A percentile compares a stretch with the other conserved stretches of the same genome.
Evolutionary conservation across 2,329 filamentous ascomycete species (phyloP).

Genomic region (Xylaria sp.): DNA sequence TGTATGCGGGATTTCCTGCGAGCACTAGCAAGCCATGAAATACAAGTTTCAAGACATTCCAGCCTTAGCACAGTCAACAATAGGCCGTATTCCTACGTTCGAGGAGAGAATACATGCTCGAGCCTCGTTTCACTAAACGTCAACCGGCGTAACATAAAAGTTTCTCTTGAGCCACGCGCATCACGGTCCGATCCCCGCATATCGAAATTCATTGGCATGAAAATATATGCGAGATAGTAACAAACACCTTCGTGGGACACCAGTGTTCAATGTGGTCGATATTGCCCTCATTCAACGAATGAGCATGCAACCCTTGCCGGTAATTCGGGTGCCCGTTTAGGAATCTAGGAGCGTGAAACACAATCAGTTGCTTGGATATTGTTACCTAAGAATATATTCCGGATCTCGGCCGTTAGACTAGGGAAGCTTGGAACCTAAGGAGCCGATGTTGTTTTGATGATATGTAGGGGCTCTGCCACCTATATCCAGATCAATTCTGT

Average conservation of each 20-base stretch:
- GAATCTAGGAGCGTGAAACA: not conserved
- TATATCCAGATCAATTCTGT: not conserved
- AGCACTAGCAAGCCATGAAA: too few species aligned
- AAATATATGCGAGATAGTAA: not conserved
- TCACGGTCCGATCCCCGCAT: not conserved
- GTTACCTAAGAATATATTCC: not conserved
- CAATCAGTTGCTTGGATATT: not conserved
- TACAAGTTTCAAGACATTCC: too few species aligned
- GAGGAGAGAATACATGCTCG: too few species aligned
- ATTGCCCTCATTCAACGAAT: not conserved
- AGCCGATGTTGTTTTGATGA: not conserved
- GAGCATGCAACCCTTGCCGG: not conserved
- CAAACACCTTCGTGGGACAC: not conserved
- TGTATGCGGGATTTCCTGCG: too few species aligned
- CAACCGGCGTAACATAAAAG: not conserved
- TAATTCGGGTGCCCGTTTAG: not conserved
- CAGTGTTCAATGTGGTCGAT: too few species aligned
- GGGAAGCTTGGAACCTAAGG: not conserved
- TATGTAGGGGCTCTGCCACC: slow-evolving; percentile 7
- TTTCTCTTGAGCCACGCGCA: not conserved
- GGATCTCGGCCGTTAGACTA: not conserved
- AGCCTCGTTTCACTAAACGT: too few species aligned
- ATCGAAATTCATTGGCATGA: not conserved
- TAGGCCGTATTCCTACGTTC: too few species aligned
- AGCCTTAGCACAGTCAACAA: too few species aligned